Base-by-base conservation (phyloP, 768 basidiomycete genomes). In the Leccinum variicolor region DNA sequence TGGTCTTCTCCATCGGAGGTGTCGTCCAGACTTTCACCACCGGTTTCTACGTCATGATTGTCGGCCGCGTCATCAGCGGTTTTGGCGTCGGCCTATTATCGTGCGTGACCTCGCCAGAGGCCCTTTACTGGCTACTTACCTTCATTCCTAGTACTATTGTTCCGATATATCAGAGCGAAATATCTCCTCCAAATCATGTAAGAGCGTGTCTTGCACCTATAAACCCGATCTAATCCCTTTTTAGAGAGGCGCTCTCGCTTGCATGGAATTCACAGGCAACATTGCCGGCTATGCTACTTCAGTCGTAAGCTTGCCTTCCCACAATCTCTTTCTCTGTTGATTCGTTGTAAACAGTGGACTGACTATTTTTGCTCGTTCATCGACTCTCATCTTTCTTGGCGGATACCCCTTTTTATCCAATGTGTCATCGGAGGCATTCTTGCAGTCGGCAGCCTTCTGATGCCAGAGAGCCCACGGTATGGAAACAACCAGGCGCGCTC, bases 251-350 rank as follows among this genome's bases (percentile, higher is more conserved):
- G 86, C 90, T 43, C 77, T 97, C 43, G 95, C 94, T 2, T 94
- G 92, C 66, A 93, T 97, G 83, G 94, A 97, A 67, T 97, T 97
- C 69, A 95, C 94, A 3, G 88, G 89, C 60, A 96, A 96, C 68
- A 86, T 97, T 64, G 76, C 92, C 48, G 95, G 95, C 52, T 98
- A 98, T 69, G 88, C 92, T 10, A 82, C 84, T 50, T 94, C 90
- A 17, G 92, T 96, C 62, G 92, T 94, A 76, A 60, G 90, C 77
- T 53, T 53, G 10, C 28, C 17, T 52, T 52, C 14, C 6, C 36
- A 17, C 1, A 14, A 0, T n/a, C 8, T 39, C 3, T 47, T 56
- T 48, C 28, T 17, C 10, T 25, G 10, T 29, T 54, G 25, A 68
- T 31, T 25, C 28, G 5, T 55, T 21, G 5, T 33, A 48, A 53